Base-by-base conservation (phyloP, 2,329 filamentous ascomycete genomes). In the Myriosclerotinia duriaeana region DNA sequence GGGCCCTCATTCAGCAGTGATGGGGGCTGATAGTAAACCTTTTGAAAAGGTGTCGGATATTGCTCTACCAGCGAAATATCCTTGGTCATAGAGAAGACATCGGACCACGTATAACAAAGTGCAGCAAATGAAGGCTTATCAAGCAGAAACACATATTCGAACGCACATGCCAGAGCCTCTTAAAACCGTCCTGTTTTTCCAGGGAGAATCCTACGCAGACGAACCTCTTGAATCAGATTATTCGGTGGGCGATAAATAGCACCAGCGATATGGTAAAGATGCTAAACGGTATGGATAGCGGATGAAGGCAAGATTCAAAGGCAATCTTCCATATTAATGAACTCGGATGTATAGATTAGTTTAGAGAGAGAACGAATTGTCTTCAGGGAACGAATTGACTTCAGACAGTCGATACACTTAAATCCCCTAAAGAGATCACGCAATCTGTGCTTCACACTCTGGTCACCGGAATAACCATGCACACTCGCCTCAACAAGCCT, bases 371-470 rank as follows among this genome's bases (percentile, higher is more conserved):
- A 34, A 34, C 30, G 30, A 34, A 34, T 34, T 34, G 30, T 3
- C 30, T 34, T 34, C 30, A 34, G 30, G 5, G 30, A 34, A 34
- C 5, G 30, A 34, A 34, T 34, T 34, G 30, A 34, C 30, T 34
- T 34, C 2, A 34, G 8, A 72, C 73, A 4, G 68, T 68, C 5
- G 69, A 78, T n/a, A 73, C 71, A 5, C 73, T 73, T 14, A 81
- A 80, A 69, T 80, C 77, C 20, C 78, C 80, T 4, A 72, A 83
- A 15, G 77, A 79, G 11, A 82, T 81, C 3, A 86, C 85, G 58
- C 85, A 88, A 70, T 80, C 79, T 2, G 79, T 88, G 22, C 78
- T 88, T 5, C 85, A 85, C 67, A 77, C 84, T 2, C 72, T 86
- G 15, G 80, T 83, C 52, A 80, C 84, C 4, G 84, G 87, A 79